Evolutionary conservation across 73 alveolate species (phyloP), one percentile per base, ranked within the genome.

Genomic region (Blepharisma stoltei): DNA sequence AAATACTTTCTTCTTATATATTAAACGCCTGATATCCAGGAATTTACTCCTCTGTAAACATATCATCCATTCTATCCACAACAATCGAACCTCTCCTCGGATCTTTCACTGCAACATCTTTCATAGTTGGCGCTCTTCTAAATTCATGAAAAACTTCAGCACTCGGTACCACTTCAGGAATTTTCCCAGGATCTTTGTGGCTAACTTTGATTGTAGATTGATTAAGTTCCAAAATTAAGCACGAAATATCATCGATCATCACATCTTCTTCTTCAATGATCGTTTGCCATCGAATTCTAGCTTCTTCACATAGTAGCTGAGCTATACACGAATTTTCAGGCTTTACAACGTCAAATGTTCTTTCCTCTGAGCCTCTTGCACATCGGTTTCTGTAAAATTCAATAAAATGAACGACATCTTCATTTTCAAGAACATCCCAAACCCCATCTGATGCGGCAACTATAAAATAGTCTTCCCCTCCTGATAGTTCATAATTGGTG

Each of bases 381-480:
- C 54, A 60, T 60, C 21, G 0, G 11, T 70, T 4, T 4, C 76
- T n/a, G 48, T 60, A 18, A 20, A 8, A 23, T 4, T 65, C 69
- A 37, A 54, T 38, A 52, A 80, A 37, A 41, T 60, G 23, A 68
- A 60, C 78, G 9, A 78, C 87, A 18, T 83, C 82, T 65, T 83
- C 88, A 78, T 77, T 83, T 18, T 50, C 43, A 53, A 83, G 50
- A 53, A 78, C 81, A 69, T 83, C 90, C 90, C 90, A 83, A 67
- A 83, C 81, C 9, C 90, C 90, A 78, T 83, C 90, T 43, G 82
- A 54, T 41, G 78, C 78, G 21, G 73, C 27, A 32, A 78, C 90
- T 14, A 83, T 83, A 71, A 53, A 83, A 27, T 67, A 54, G 65
- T 69, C 43, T 55, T 25, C 66, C 0, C 41, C 41, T 32, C 54